phyloP scores from a whole-genome alignment of 371 early-diverging fungal genomes.

The Cokeromyces recurvatus region DNA sequence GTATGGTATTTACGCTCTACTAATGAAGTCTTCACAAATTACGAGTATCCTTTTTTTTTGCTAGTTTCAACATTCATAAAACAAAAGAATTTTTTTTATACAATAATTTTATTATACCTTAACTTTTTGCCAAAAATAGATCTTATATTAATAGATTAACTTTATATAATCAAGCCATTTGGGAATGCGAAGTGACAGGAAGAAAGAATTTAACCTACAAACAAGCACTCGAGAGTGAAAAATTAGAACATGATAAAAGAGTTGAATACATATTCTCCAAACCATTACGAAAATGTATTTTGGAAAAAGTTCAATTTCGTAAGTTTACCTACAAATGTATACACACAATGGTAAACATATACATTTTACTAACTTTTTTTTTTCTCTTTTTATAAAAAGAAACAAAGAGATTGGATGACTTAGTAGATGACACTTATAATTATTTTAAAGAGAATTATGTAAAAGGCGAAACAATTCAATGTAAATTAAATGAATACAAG shows the following conservation, averaged over 20 bases:
- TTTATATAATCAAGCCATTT: slow-evolving; percentile 69
- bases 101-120: too few species aligned
- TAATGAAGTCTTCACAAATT: slow-evolving; percentile 79
- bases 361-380: background rate
- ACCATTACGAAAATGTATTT: slow-evolving; percentile 52
- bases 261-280: slow-evolving; percentile 60
- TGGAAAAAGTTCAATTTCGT: slow-evolving; percentile 69
- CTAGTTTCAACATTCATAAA: slow-evolving; percentile 1
- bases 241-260: slow-evolving; percentile 41
- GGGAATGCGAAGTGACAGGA: slow-evolving; percentile 78
- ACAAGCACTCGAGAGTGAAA: slow-evolving; percentile 82
- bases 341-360: too few species aligned
- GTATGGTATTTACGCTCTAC: slow-evolving; percentile 84
- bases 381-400: slow-evolving; percentile 18
- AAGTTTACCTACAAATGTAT: slow-evolving; percentile 12
- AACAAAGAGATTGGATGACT: slow-evolving; percentile 39
- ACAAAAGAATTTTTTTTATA: slow-evolving; percentile 2
- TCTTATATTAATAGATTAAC: slow-evolving; percentile 67
- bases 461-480: slow-evolving; percentile 39
- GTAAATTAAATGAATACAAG: slow-evolving; percentile 29
- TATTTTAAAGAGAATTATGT: slow-evolving; percentile 41
- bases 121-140: slow-evolving; percentile 33
- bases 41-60: slow-evolving; percentile 62
- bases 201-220: slow-evolving; percentile 72
- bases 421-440: slow-evolving; percentile 42